A percentile compares a stretch with the other conserved stretches of the same genome.
These are phyloP conservation scores for Thielaviopsis euricoi DNA, from an alignment of 2,329 filamentous ascomycete species.

Conservation along the genomic window DNA sequence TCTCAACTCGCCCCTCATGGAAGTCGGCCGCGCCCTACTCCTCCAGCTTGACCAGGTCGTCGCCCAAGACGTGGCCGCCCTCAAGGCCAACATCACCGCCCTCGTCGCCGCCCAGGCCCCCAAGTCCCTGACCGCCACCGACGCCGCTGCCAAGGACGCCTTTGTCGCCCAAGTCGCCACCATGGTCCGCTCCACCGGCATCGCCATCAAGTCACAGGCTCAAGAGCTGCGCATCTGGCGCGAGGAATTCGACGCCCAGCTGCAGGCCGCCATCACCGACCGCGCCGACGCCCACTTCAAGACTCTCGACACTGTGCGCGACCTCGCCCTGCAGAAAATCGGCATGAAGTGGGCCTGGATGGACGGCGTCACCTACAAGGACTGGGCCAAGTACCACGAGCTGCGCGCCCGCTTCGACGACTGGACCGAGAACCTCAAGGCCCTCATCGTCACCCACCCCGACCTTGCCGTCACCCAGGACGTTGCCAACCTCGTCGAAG, in stretches of 20 bases:
- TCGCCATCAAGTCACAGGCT: conserved; percentile 59
- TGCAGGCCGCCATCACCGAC: conserved; percentile 49
- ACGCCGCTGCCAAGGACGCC: conserved; percentile 23
- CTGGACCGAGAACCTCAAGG: conserved; percentile 70
- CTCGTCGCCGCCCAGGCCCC: background rate
- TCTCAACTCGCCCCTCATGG: conserved; percentile 26
- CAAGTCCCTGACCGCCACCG: conserved; percentile 28
- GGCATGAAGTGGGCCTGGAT: conserved; percentile 94
- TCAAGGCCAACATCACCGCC: conserved; percentile 47
- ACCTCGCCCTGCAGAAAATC: conserved; percentile 76
- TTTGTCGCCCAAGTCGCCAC: conserved; percentile 28
- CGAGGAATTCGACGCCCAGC: conserved; percentile 51
- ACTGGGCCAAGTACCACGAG: conserved; percentile 90
- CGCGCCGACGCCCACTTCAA: conserved; percentile 68
- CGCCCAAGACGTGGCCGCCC: conserved; percentile 41
- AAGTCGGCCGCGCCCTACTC: conserved; percentile 51
- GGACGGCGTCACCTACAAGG: conserved; percentile 88
- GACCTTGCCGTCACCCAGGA: conserved; percentile 52
- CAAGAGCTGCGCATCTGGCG: conserved; percentile 66
- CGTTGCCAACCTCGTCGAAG: conserved; percentile 53
- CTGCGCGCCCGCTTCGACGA: conserved; percentile 68
- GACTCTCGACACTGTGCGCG: conserved; percentile 67
- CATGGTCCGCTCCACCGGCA: conserved; percentile 47
- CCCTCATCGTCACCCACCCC: conserved; percentile 57
- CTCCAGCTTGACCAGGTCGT: conserved; percentile 51